Evolutionary conservation across 352 stramenopile species (phyloP).

Genomic region (Globisporangium irregulare): DNA sequence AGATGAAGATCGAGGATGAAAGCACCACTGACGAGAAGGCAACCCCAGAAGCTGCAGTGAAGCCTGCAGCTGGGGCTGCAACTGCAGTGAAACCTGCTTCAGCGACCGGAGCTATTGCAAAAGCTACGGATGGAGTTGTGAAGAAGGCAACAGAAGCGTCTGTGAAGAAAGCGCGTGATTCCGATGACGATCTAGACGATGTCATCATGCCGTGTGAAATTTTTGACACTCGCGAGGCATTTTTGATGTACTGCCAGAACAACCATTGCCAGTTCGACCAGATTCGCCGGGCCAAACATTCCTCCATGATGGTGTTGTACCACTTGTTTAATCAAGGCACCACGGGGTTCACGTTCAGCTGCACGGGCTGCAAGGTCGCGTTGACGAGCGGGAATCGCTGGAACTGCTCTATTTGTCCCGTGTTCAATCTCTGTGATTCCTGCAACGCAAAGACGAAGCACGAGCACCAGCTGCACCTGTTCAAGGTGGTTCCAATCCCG

Average conservation of each 20-base stretch:
- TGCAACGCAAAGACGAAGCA: conserved; percentile 92
- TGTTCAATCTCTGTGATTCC: conserved; percentile 96
- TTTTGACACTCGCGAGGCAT: conserved; percentile 91
- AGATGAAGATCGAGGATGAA: conserved; percentile 17
- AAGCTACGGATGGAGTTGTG: conserved; percentile 18
- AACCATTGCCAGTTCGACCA: conserved; percentile 86
- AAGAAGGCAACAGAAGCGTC: conserved; percentile 33
- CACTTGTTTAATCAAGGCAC: conserved; percentile 93
- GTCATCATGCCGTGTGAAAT: conserved; percentile 98
- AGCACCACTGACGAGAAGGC: neutral
- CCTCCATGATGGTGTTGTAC: conserved; percentile 85
- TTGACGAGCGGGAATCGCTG: conserved; percentile 94
- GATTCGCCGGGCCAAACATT: conserved; percentile 79
- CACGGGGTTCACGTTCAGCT: conserved; percentile 97
- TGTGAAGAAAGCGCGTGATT: conserved; percentile 17
- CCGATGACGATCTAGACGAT: conserved; percentile 69
- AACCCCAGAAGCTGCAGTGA: neutral
- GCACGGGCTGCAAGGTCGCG: conserved; percentile 92
- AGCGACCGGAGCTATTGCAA: conserved; percentile 1
- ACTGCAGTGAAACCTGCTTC: neutral
- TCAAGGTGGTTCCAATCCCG: conserved; percentile 90
- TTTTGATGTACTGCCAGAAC: conserved; percentile 88
- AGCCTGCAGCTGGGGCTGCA: neutral
- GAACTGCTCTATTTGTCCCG: conserved; percentile 94
- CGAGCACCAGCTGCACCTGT: conserved; percentile 90